Evolutionary conservation across 2,329 filamentous ascomycete species (phyloP).

Genomic region (Aspergillus caelatus): DNA sequence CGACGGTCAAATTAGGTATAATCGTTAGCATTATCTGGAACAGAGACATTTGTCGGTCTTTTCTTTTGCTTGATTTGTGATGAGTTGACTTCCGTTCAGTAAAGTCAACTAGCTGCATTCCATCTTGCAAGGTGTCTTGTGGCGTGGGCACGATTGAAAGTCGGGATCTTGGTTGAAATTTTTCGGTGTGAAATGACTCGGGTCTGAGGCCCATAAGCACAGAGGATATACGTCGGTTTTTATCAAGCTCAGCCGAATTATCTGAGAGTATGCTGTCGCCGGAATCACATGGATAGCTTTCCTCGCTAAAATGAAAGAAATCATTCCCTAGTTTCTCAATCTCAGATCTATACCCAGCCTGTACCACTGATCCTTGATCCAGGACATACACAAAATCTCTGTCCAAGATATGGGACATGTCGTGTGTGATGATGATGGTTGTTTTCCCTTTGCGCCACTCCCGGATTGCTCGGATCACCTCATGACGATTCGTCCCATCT

Average conservation of each 20-base stretch:
- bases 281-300: neutral
- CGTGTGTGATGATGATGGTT: conserved; percentile 91
- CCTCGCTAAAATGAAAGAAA: conserved; percentile 20
- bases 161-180: neutral
- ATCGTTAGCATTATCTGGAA: conserved; percentile 67
- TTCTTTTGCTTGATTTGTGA: neutral
- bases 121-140: neutral
- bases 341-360: conserved; percentile 66
- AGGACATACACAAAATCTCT: conserved; percentile 81
- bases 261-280: neutral
- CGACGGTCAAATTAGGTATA: conserved; percentile 64
- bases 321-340: conserved; percentile 45
- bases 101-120: neutral
- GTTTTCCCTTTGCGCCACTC: conserved; percentile 79
- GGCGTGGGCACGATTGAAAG: neutral
- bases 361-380: conserved; percentile 67
- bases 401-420: conserved; percentile 72
- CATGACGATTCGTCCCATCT: conserved; percentile 68
- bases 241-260: neutral
- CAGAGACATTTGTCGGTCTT: conserved; percentile 38
- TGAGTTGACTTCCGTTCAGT: neutral
- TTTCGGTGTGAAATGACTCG: neutral
- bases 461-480: conserved; percentile 75
- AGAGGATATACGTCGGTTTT: neutral
- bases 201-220: neutral